Evolutionary conservation across 208 protist species (phyloP).

Genomic region (Crithidia bombi): DNA sequence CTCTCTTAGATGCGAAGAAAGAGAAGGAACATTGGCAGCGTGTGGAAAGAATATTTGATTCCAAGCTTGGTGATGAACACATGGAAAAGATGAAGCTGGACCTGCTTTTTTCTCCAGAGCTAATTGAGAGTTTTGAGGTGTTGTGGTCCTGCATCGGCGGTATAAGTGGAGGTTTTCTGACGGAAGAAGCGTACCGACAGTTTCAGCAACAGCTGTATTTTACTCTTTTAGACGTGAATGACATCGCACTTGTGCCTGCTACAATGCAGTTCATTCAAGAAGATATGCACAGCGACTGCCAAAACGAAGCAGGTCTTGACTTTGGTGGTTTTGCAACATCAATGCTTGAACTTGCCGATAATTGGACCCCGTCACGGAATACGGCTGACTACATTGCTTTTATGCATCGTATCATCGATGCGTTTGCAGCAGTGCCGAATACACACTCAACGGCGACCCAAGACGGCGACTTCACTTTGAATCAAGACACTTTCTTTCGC

Average conservation of each 20-base stretch:
- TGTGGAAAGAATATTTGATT: constrained; percentile 67
- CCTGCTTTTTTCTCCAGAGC: constrained; percentile 43
- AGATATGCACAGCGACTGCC: constrained; percentile 62
- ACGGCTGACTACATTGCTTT: constrained; percentile 46
- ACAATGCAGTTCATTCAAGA: constrained; percentile 55
- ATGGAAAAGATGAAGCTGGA: constrained; percentile 60
- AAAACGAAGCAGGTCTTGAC: constrained; percentile 38
- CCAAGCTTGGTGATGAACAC: constrained; percentile 55
- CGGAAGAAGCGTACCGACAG: constrained; percentile 59
- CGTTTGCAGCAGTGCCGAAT: background rate
- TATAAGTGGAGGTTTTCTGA: constrained; percentile 25
- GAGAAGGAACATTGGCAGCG: constrained; percentile 62
- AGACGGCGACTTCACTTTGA: constrained; percentile 15
- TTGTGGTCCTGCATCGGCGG: constrained; percentile 57
- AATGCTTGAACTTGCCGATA: constrained; percentile 80
- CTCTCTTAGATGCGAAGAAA: constrained; percentile 47
- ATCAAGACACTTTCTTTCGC: constrained; percentile 35
- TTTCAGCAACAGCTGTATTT: constrained; percentile 72
- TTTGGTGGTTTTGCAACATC: constrained; percentile 71
- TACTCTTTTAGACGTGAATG: constrained; percentile 53
- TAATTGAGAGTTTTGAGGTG: constrained; percentile 48
- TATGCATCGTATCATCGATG: constrained; percentile 16
- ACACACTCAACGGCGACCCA: background rate
- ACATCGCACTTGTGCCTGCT: constrained; percentile 48
- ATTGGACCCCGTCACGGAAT: constrained; percentile 59